Evolutionary conservation across 2,329 filamentous ascomycete species (phyloP).

Genomic region (Dactylellina leptospora): DNA sequence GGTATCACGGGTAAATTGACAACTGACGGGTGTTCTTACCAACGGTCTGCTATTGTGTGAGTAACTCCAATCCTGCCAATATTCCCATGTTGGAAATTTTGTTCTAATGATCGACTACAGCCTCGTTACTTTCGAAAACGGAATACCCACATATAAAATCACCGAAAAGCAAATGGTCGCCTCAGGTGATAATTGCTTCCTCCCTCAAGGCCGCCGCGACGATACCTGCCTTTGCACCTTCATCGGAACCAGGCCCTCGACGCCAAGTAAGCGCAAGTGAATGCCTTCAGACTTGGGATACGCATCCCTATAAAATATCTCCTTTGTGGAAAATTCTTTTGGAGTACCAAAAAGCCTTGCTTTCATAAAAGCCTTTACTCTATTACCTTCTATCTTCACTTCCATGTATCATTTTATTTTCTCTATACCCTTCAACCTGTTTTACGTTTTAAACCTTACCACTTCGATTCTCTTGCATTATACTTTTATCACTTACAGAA

Average conservation of each 20-base stretch:
- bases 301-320: not conserved
- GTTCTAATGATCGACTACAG: no score
- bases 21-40: conserved; percentile 31
- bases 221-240: conserved; percentile 42
- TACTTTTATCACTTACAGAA: conserved; percentile 15
- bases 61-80: no score
- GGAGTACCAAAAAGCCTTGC: conserved; percentile 26
- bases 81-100: no score
- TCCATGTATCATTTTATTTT: conserved; percentile 32
- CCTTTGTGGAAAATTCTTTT: conserved; percentile 1
- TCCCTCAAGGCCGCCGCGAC: conserved; percentile 32
- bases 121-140: conserved; percentile 25
- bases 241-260: conserved; percentile 30
- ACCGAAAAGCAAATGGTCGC: conserved; percentile 48
- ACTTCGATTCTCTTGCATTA: conserved; percentile 18
- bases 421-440: conserved; percentile 41
- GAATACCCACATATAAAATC: conserved; percentile 34
- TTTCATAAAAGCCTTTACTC: conserved; percentile 11
- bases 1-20: conserved; percentile 31
- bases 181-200: conserved; percentile 21
- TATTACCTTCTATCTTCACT: conserved; percentile 17
- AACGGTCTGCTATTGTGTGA: conserved; percentile 27
- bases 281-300: not conserved
- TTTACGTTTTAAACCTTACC: conserved; percentile 12
- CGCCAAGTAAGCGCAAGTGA: conserved; percentile 18